Conservation (phyloP, 2,329 filamentous ascomycete species). For the Davidsoniella virescens region DNA sequence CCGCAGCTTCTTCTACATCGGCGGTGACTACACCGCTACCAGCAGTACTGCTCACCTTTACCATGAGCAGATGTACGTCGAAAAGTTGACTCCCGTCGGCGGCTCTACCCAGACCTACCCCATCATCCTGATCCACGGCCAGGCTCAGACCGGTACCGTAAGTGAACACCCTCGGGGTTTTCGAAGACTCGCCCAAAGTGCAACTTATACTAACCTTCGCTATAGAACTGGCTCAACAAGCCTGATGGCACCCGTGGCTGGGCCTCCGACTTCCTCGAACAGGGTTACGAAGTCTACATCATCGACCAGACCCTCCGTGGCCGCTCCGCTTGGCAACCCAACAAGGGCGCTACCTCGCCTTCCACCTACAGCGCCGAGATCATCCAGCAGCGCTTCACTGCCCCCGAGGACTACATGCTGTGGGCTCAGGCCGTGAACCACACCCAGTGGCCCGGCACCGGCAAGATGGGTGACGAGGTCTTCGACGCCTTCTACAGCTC, state of each 20-base stretch:
- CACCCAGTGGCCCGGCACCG: conserved; percentile 28
- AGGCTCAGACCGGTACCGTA: conserved; percentile 24
- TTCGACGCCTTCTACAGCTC: conserved; percentile 28
- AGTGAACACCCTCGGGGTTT: conserved; percentile 16
- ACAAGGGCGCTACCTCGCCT: conserved; percentile 15
- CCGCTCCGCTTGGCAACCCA: conserved; percentile 26
- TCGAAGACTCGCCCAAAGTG: conserved; percentile 7
- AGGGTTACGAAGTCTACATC: conserved; percentile 32
- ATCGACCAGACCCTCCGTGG: conserved; percentile 30
- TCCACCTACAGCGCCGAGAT: conserved; percentile 20
- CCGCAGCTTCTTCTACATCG: conserved; percentile 22
- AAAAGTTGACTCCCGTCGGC: conserved; percentile 25
- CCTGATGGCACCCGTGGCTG: conserved; percentile 31
- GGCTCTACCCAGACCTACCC: conserved; percentile 18
- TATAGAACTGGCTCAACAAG: conserved; percentile 29
- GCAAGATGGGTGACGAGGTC: conserved; percentile 23
- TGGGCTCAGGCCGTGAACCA: conserved; percentile 26
- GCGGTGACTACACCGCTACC: conserved; percentile 21
- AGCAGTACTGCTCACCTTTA: conserved; percentile 15
- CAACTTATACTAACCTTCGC: conserved; percentile 12
- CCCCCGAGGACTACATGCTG: conserved; percentile 18
- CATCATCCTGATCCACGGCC: conserved; percentile 28
- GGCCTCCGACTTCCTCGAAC: conserved; percentile 29
- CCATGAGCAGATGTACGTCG: conserved; percentile 35
- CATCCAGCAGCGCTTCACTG: conserved; percentile 25